These are phyloP conservation scores for Leucaena leucocephala DNA, from an alignment of 306 rosid species.

Conservation along the genomic window DNA sequence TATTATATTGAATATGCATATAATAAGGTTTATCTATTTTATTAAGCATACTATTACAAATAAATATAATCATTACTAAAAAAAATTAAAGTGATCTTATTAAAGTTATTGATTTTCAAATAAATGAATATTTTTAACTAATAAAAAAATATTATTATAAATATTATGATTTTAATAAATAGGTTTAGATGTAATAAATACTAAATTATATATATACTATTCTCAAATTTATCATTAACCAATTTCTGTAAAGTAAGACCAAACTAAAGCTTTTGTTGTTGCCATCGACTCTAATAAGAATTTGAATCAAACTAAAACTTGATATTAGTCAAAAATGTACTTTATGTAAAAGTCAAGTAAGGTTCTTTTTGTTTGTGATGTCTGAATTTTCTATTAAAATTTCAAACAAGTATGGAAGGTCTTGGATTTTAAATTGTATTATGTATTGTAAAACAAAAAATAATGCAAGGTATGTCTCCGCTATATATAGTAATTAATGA, in stretches of 20 bases:
- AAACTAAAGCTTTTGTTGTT: background rate
- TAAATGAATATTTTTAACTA: background rate
- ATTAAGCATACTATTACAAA: background rate
- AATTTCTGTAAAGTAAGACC: background rate
- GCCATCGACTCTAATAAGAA: background rate
- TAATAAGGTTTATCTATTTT: background rate
- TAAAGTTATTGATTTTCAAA: background rate
- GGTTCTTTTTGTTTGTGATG: background rate
- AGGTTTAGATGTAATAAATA: no score
- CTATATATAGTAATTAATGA: background rate
- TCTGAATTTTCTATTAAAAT: background rate
- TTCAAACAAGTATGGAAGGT: background rate
- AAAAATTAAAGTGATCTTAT: background rate
- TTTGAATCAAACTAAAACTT: background rate
- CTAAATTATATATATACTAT: no score
- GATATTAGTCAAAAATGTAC: background rate
- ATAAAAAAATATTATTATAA: no score
- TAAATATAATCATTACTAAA: background rate
- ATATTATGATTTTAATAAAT: background rate
- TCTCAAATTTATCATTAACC: no score
- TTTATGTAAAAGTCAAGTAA: background rate
- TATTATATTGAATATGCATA: no score
- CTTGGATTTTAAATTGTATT: background rate
- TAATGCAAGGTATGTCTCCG: background rate
- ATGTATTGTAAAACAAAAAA: background rate